phyloP scores from a whole-genome alignment of 306 rosid species.

The Citrullus colocynthis region DNA sequence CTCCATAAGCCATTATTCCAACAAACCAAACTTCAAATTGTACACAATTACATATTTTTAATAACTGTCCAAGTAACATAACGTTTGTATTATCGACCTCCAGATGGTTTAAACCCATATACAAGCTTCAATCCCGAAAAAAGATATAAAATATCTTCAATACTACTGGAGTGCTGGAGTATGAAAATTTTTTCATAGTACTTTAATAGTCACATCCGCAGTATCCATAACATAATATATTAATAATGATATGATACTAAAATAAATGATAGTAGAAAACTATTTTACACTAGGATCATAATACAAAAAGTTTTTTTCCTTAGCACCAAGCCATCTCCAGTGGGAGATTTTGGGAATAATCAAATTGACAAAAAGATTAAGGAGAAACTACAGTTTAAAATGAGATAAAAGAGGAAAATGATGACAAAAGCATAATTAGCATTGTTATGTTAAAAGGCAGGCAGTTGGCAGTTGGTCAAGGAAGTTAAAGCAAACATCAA shows the following conservation, averaged over 20 bases:
- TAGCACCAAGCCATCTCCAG: background rate
- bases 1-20: background rate
- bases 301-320: background rate
- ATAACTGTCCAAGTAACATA: too few relatives aligned
- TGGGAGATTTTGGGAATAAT: background rate
- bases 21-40: background rate
- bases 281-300: background rate
- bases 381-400: background rate
- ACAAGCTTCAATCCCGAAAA: background rate
- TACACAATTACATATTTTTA: too few relatives aligned
- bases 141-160: background rate
- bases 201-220: background rate
- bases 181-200: background rate
- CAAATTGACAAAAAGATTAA: background rate
- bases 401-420: conserved; percentile 1
- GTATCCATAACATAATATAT: background rate
- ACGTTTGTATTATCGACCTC: too few relatives aligned
- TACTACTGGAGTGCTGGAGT: background rate
- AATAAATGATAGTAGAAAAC: background rate
- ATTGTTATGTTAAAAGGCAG: background rate
- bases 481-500: conserved; percentile 23
- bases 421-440: background rate
- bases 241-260: background rate
- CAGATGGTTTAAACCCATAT: background rate
- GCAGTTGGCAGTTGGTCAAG: conserved; percentile 27